phyloP scores from a whole-genome alignment of 148 eudicot species.

The Chenopodium suecicum region DNA sequence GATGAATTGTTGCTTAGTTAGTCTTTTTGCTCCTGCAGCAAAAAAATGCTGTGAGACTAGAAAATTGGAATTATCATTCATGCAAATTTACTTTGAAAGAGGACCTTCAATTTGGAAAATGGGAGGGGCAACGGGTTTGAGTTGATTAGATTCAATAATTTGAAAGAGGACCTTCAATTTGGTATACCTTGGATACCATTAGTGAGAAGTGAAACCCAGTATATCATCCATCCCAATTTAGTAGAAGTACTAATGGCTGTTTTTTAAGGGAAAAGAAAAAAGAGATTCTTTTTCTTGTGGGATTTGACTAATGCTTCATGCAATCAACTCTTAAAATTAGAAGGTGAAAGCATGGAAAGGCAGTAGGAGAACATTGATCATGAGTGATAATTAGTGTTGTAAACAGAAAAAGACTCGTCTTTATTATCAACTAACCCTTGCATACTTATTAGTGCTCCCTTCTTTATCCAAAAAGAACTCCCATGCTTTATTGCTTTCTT shows the following conservation, averaged over 20 bases:
- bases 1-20: background rate
- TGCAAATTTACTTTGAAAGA: background rate
- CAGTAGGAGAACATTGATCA: conserved; percentile 12
- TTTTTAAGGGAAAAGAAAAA: too few relatives aligned
- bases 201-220: too few relatives aligned
- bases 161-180: too few relatives aligned
- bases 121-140: background rate
- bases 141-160: background rate
- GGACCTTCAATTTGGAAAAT: too few relatives aligned
- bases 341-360: conserved; percentile 20
- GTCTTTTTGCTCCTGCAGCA: background rate
- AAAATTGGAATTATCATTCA: background rate
- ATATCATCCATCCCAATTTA: too few relatives aligned
- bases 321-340: background rate
- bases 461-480: conserved; percentile 19
- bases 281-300: background rate
- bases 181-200: too few relatives aligned
- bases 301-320: background rate
- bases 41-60: background rate
- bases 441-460: conserved; percentile 8
- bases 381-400: conserved; percentile 19
- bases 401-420: conserved; percentile 3
- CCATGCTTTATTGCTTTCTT: conserved; percentile 16
- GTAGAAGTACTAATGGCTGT: too few relatives aligned
- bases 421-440: conserved; percentile 24